phyloP scores from a whole-genome alignment of 495 filamentous ascomycete genomes.

The Aspergillus nanangensis region DNA sequence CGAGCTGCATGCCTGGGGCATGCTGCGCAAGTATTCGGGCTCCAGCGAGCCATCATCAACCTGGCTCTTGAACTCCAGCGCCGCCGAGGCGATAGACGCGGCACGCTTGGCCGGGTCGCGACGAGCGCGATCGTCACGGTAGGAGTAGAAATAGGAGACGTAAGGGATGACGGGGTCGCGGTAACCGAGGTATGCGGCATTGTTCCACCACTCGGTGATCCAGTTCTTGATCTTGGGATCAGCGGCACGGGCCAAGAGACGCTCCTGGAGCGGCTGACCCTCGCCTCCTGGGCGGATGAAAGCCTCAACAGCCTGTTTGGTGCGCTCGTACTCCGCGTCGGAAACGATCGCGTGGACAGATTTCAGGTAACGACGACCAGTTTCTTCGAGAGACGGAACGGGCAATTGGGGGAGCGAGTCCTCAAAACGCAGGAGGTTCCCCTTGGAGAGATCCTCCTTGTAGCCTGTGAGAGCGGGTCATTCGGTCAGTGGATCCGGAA shows the following conservation, averaged over 20 bases:
- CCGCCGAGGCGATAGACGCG: slow-evolving; percentile 79
- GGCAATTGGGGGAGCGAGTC: slow-evolving; percentile 89
- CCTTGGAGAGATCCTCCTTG: slow-evolving; percentile 85
- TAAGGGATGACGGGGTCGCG: slow-evolving; percentile 97
- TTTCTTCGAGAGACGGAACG: slow-evolving; percentile 92
- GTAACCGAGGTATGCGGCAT: slow-evolving; percentile 84
- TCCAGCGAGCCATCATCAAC: slow-evolving; percentile 82
- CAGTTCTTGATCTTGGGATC: slow-evolving; percentile 88
- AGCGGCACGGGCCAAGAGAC: slow-evolving; percentile 74
- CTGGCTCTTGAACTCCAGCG: slow-evolving; percentile 88
- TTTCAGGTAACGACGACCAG: slow-evolving; percentile 84
- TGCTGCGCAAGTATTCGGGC: slow-evolving; percentile 96
- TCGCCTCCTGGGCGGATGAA: slow-evolving; percentile 79
- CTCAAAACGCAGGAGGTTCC: slow-evolving; percentile 92
- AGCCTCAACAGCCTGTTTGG: slow-evolving; percentile 75
- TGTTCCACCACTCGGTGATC: slow-evolving; percentile 97
- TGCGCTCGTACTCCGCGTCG: slow-evolving; percentile 65
- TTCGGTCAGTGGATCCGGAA: neutral
- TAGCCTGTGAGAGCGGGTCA: slow-evolving; percentile 55
- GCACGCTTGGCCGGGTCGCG: slow-evolving; percentile 89
- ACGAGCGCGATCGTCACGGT: slow-evolving; percentile 85
- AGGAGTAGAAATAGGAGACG: slow-evolving; percentile 99
- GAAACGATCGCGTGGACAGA: slow-evolving; percentile 80
- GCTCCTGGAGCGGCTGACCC: slow-evolving; percentile 83
- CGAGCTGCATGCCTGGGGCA: slow-evolving; percentile 93